Evolutionary conservation across 73 alveolate species (phyloP), one percentile per base, ranked within the genome.

Genomic region (Uronychia setigera): DNA sequence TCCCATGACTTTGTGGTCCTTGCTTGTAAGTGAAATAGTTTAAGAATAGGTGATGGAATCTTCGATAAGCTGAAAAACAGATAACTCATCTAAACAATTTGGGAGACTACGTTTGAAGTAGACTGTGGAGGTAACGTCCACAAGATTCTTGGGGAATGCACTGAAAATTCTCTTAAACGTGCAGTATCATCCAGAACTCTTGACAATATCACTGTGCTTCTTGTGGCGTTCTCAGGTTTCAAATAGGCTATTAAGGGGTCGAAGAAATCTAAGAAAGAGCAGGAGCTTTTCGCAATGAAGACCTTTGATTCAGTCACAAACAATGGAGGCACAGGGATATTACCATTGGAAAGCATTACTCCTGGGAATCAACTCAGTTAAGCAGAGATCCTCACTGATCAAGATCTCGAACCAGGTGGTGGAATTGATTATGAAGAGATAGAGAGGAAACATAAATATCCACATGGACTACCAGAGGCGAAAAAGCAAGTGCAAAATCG

Each of bases 141-240:
- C 92, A 79, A 87, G 80, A 84, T 92, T 29, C 91, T 98, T 79
- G 99, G 98, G 29, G 81, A 92, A 58, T 88, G 96, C 59, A 97
- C 91, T 28, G 99, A 96, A 91, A 83, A 85, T 58, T 90, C 93
- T 11, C 88, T 96, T 76, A 91, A 94, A 84, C 88, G 93, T 34
- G 90, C 98, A 35, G 87, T 96, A 86, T 94, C 96, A 5, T 88
- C 96, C 29, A 92, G 97, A 91, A 91, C 98, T 32, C 84, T 95
- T 60, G 99, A 96, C 88, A 94, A 94, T 83, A 81, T 94, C 76
- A 94, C 98, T 32, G 91, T 92, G 60, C 92, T 92, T 57, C 59
- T 94, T 29, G 85, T 94, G 30, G 92, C 97, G 74, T 94, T 94
- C n/a, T 80, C 88, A 76, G 92, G 91, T 74, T 85, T 78, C 35